Evolutionary conservation across 495 filamentous ascomycete genomes (phyloP), one percentile per base, ranked within the genome.

Genomic region (Hypoxylon cercidicola): DNA sequence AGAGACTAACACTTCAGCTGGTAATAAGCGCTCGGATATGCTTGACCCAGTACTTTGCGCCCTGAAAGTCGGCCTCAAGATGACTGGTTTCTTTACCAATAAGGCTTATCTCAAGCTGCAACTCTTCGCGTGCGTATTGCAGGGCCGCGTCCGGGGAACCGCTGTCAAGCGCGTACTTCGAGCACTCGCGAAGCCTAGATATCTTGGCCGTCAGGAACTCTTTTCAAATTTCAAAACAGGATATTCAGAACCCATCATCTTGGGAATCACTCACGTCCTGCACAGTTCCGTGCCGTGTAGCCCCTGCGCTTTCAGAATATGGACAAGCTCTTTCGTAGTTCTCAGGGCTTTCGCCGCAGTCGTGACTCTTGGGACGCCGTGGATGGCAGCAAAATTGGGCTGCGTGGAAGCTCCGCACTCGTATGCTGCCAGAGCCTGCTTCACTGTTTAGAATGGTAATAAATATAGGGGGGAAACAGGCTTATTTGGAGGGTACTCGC

Each of bases 151-250:
- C 28, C 1, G 1, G 11, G 15, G 7, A 5, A 1, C 47, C 45
- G 25, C 40, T 32, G 0, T 59, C 30, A 13, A 68, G 20, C 2
- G 64, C 53, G 18, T 54, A 68, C 43, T 54, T 37, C 5, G 64
- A 68, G 30, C 64, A 68, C 39, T 68, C 64, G 35, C 64, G 64
- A 34, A 47, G 52, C 47, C 64, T 67, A n/a, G 30, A 9, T 15
- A 39, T 13, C 8, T 49, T 9, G n/a, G n/a, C n/a, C n/a, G 23
- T 61, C 15, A 61, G 6, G n/a, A n/a, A n/a, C n/a, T 49, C 21
- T 10, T 21, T 7, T n/a, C 8, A 10, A 11, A 8, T 37, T 10
- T 13, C 5, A 20, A 21, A 15, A 16, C 12, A 37, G 8, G 34
- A 28, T 11, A 12, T 1, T 44, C 16, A 18, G 12, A 34, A 8